A percentile compares a stretch with the other conserved stretches of the same genome.
Conservation (phyloP, 164 flowering plant species). For the Protea cynaroides region DNA sequence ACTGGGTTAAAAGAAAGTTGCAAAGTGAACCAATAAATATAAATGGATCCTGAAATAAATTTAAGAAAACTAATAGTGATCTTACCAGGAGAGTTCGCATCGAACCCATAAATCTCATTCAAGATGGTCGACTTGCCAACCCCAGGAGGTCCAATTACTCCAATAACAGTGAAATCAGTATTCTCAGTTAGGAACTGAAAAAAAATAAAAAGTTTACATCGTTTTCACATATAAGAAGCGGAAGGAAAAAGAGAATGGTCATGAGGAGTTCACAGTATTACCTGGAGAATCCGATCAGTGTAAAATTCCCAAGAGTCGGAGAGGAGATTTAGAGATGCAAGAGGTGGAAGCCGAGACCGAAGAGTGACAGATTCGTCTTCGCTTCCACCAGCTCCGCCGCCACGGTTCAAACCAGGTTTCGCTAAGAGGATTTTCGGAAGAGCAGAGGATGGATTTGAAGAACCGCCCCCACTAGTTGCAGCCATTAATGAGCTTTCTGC, state of each 20-base stretch:
- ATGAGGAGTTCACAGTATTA: constrained; percentile 13
- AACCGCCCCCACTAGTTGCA: not conserved
- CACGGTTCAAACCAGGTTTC: constrained; percentile 50
- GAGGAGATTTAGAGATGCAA: constrained; percentile 70
- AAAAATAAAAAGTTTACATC: not conserved
- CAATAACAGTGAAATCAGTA: constrained; percentile 83
- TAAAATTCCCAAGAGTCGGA: constrained; percentile 88
- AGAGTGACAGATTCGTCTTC: constrained; percentile 41
- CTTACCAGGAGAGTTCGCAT: constrained; percentile 66
- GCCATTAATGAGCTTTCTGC: not conserved
- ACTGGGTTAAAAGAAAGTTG: too few relatives aligned
- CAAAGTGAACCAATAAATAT: too few relatives aligned
- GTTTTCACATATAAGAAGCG: not conserved
- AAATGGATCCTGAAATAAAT: too few relatives aligned
- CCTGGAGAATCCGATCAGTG: constrained; percentile 77
- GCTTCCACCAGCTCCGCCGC: constrained; percentile 21
- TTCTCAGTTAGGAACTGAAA: constrained; percentile 84
- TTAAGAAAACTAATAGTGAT: not conserved
- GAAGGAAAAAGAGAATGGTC: not conserved
- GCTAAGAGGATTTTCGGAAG: constrained; percentile 74
- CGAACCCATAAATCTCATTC: constrained; percentile 86
- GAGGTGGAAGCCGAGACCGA: constrained; percentile 64
- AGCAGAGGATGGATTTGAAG: constrained; percentile 23
- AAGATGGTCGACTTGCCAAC: constrained; percentile 84
- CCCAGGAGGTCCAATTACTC: constrained; percentile 82